These are phyloP conservation scores for Aspergillus aculeatus DNA, from an alignment of 2,329 filamentous ascomycete genomes.

Conservation along the genomic window DNA sequence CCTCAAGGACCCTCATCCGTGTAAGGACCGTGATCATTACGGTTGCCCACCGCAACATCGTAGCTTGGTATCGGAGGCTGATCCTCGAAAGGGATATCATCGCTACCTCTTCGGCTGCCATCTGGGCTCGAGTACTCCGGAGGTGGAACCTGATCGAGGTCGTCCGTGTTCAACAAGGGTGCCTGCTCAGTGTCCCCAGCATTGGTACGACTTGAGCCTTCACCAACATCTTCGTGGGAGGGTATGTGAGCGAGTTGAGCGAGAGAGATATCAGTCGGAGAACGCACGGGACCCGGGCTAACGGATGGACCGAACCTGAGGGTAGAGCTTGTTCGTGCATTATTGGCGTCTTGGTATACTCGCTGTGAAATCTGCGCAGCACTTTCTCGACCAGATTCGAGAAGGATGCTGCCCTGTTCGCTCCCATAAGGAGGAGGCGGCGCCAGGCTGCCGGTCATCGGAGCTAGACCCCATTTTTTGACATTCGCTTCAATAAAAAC, in stretches of 20 bases:
- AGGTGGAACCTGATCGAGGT: constrained; percentile 32
- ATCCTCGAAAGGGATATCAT: constrained; percentile 51
- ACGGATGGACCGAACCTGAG: constrained; percentile 71
- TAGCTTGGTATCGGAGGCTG: constrained; percentile 78
- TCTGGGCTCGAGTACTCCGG: constrained; percentile 57
- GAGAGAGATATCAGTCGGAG: constrained; percentile 93
- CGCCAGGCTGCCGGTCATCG: constrained; percentile 90
- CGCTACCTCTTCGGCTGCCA: constrained; percentile 57
- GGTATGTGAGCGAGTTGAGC: constrained; percentile 76
- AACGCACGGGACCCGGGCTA: constrained; percentile 84
- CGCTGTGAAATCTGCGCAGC: constrained; percentile 39
- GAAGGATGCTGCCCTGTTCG: constrained; percentile 91
- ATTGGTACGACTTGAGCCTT: constrained; percentile 61
- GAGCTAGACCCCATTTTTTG: constrained; percentile 98
- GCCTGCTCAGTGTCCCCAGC: constrained; percentile 25
- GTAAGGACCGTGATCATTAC: constrained; percentile 4
- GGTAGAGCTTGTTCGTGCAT: constrained; percentile 75
- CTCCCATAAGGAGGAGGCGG: constrained; percentile 95
- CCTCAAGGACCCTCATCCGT: constrained; percentile 3
- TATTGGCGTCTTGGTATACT: constrained; percentile 56
- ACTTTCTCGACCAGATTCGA: constrained; percentile 74
- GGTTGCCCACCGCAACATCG: constrained; percentile 64
- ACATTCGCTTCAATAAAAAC: constrained; percentile 99
- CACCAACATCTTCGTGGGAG: constrained; percentile 65
- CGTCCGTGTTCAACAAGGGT: constrained; percentile 30